Evolutionary conservation across 805 yeast genomes (phyloP), one percentile per base, ranked within the genome.

Genomic region (Vanderwaltozyma yarrowii): DNA sequence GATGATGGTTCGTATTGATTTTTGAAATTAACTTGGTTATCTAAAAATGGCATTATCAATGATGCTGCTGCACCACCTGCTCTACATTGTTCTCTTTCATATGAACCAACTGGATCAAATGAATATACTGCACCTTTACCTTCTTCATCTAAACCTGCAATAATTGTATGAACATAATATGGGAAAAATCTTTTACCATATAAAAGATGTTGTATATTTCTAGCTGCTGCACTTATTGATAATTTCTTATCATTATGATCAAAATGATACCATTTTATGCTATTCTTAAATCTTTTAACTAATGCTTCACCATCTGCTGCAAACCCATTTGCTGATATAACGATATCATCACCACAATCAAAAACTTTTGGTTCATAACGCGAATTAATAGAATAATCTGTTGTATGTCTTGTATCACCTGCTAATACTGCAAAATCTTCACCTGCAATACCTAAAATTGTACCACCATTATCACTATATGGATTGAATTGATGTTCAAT

Each of bases 61-160:
- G 87, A 76, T 1, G 96, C 92, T 21, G 97, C 97, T 12, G 96
- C 92, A 31, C 98, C 98, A 46, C 95, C 96, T 2, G 97, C 97
- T 56, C 96, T 76, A 64, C 96, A 86, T 58, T 88, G 95, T 61
- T 88, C 96, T 53, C 96, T 77, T 65, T 92, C 97, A 59, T 92
- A 92, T 2, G 96, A 86, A 3, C 98, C 98, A 41, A 92, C 95
- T 1, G 97, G 97, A 60, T 92, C 98, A 60, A 85, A 92, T 12
- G 97, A 88, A 61, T 84, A 92, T 27, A 92, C 85, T 2, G 95
- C 86, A 29, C 98, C 98, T 51, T 80, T 80, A 11, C 98, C 98
- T 19, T 69, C 67, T 43, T 68, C 71, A 56, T 87, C 96, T 46
- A 92, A 69, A 15, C 98, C 98, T 3, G 96, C 96, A 52, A 92